These are phyloP conservation scores for Boletus tomentosulus DNA, from an alignment of 768 basidiomycete genomes.

Conservation along the genomic window DNA sequence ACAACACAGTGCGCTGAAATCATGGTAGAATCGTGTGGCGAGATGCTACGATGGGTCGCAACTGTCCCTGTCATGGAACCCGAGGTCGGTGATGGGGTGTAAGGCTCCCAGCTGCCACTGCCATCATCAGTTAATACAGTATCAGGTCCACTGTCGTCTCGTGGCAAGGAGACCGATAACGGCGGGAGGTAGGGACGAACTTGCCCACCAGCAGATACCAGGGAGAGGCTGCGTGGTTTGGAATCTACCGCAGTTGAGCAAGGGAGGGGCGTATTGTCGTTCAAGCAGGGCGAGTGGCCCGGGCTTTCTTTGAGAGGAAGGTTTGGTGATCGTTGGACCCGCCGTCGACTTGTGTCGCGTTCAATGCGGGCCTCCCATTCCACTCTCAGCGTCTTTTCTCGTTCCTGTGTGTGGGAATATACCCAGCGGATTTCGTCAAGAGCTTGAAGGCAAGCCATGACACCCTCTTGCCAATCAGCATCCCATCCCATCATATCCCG, in stretches of 20 bases:
- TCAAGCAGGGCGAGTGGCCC: conserved; percentile 26
- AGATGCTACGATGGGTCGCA: conserved; percentile 39
- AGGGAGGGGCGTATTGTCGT: conserved; percentile 18
- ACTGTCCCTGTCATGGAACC: conserved; percentile 44
- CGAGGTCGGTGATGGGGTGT: conserved; percentile 59
- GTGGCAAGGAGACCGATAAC: conserved; percentile 36
- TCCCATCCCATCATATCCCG: conserved; percentile 22
- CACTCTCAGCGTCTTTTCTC: conserved; percentile 54
- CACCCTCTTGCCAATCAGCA: conserved; percentile 30
- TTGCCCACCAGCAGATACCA: conserved; percentile 33
- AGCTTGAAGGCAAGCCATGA: conserved; percentile 60
- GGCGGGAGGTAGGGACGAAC: conserved; percentile 49
- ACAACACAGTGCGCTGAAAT: conserved; percentile 40
- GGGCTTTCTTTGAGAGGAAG: conserved; percentile 25
- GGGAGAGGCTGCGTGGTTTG: conserved; percentile 23
- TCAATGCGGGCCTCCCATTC: conserved; percentile 40
- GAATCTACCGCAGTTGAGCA: conserved; percentile 3
- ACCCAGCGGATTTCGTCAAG: conserved; percentile 83
- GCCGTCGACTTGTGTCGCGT: conserved; percentile 30
- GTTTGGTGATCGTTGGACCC: conserved; percentile 19
- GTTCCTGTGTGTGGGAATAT: conserved; percentile 70
- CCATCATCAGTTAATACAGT: conserved; percentile 48
- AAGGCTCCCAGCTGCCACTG: conserved; percentile 54
- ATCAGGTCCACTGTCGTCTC: conserved; percentile 50
- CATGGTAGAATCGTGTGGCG: conserved; percentile 14